These are phyloP conservation scores for Knufia petricola DNA, from an alignment of 2,329 filamentous ascomycete genomes.

Conservation along the genomic window DNA sequence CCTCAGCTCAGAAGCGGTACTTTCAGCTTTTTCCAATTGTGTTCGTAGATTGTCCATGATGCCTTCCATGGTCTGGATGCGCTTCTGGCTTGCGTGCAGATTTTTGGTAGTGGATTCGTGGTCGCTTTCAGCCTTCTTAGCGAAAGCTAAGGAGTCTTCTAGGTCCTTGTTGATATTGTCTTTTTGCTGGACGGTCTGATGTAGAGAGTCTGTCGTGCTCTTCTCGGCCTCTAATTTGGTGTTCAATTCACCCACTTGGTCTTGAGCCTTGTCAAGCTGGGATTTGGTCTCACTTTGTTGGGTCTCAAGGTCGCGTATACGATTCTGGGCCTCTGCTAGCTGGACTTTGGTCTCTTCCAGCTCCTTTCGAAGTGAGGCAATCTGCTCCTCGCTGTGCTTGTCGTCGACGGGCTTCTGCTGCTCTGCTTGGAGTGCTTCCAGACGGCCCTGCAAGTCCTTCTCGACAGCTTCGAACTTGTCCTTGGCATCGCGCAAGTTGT, in stretches of 20 bases:
- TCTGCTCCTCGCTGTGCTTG: slow-evolving; percentile 25
- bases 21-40: slow-evolving; percentile 46
- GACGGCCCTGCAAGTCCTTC: slow-evolving; percentile 32
- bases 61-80: slow-evolving; percentile 44
- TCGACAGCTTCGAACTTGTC: slow-evolving; percentile 39
- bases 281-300: slow-evolving; percentile 25
- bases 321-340: slow-evolving; percentile 29
- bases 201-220: slow-evolving; percentile 8
- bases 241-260: slow-evolving; percentile 21
- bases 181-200: slow-evolving; percentile 28
- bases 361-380: slow-evolving; percentile 32
- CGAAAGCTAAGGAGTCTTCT: slow-evolving; percentile 21
- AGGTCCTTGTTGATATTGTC: slow-evolving; percentile 23
- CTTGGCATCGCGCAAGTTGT: slow-evolving; percentile 44
- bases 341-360: slow-evolving; percentile 34
- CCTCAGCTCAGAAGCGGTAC: slow-evolving; percentile 38
- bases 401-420: slow-evolving; percentile 22
- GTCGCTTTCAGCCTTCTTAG: slow-evolving; percentile 19
- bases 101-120: slow-evolving; percentile 23
- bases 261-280: slow-evolving; percentile 16
- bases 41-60: slow-evolving; percentile 45
- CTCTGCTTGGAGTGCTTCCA: slow-evolving; percentile 33
- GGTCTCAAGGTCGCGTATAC: slow-evolving; percentile 23
- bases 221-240: slow-evolving; percentile 10
- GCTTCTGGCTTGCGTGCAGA: slow-evolving; percentile 40